Evolutionary conservation across 2,329 filamentous ascomycete genomes (phyloP).

Genomic region (Berkeleyomyces rouxiae): DNA sequence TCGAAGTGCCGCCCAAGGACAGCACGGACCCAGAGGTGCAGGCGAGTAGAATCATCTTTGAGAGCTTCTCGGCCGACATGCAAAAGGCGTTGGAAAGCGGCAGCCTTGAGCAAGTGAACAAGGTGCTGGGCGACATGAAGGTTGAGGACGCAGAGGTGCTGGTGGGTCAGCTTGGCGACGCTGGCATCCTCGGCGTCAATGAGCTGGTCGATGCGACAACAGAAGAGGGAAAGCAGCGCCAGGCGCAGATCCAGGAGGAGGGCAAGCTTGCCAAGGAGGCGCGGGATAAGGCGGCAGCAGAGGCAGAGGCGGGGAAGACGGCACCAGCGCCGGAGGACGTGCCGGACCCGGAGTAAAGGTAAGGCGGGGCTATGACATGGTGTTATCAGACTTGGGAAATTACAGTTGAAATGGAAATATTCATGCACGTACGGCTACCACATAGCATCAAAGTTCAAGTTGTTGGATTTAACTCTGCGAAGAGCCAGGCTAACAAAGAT

Average conservation of each 20-base stretch:
- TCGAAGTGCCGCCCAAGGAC: slow-evolving; percentile 55
- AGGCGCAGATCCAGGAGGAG: slow-evolving; percentile 55
- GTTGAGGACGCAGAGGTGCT: slow-evolving; percentile 77
- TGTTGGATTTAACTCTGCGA: too few relatives aligned
- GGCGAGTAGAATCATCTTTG: slow-evolving; percentile 58
- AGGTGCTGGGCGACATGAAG: slow-evolving; percentile 66
- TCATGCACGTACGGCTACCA: too few relatives aligned
- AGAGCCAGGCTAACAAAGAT: too few relatives aligned
- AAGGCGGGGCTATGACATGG: background rate
- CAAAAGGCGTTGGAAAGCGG: slow-evolving; percentile 72
- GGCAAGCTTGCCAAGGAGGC: slow-evolving; percentile 18
- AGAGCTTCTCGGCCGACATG: slow-evolving; percentile 66
- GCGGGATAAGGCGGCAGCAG: slow-evolving; percentile 1
- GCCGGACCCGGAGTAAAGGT: slow-evolving; percentile 13
- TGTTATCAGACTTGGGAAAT: background rate
- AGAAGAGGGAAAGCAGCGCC: slow-evolving; percentile 60
- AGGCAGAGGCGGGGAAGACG: background rate
- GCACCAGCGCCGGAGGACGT: background rate
- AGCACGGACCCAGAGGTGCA: slow-evolving; percentile 49
- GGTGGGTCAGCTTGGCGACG: slow-evolving; percentile 64
- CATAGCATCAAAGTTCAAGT: too few relatives aligned
- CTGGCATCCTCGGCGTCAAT: slow-evolving; percentile 76
- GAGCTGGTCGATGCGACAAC: slow-evolving; percentile 93
- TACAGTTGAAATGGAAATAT: too few relatives aligned
- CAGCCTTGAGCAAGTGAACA: slow-evolving; percentile 48